These are phyloP conservation scores for Trichomonascaceae sp. DNA, from an alignment of 1,139 yeast genomes.

Conservation along the genomic window DNA sequence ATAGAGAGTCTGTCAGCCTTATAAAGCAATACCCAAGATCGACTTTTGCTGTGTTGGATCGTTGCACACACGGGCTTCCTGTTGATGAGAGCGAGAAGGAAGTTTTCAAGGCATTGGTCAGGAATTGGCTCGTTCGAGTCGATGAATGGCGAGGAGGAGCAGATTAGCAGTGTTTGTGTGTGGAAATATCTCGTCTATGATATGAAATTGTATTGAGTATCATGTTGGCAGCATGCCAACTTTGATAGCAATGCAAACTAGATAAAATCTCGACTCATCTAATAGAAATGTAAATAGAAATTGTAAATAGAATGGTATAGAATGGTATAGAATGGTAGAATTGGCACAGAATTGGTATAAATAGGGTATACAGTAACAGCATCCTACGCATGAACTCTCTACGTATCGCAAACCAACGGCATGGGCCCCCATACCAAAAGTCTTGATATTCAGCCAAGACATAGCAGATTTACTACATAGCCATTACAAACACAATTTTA, in stretches of 20 bases:
- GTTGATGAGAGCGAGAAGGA: neutral
- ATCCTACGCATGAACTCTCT: too few relatives aligned
- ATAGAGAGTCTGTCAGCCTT: neutral
- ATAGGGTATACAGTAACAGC: neutral
- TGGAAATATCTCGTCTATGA: too few relatives aligned
- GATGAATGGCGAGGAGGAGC: neutral
- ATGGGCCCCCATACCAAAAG: slow-evolving; percentile 12
- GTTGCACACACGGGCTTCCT: neutral
- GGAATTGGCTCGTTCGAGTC: neutral
- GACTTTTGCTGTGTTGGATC: neutral
- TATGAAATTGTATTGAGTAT: too few relatives aligned
- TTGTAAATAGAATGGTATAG: neutral
- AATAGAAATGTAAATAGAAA: neutral
- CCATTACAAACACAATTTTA: slow-evolving; percentile 4
- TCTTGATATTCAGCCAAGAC: slow-evolving; percentile 23
- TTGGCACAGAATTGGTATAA: neutral
- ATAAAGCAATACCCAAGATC: neutral
- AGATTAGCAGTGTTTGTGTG: too few relatives aligned
- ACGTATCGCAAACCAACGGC: too few relatives aligned
- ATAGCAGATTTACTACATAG: slow-evolving; percentile 16
- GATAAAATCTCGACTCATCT: too few relatives aligned
- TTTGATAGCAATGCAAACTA: too few relatives aligned
- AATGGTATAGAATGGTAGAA: neutral
- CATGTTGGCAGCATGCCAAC: too few relatives aligned
- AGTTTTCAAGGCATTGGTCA: neutral